Percentiles rank a stretch among this genome's conserved stretches.
Conservation (phyloP, 2,329 filamentous ascomycete species). For the Orbilia quercus region DNA sequence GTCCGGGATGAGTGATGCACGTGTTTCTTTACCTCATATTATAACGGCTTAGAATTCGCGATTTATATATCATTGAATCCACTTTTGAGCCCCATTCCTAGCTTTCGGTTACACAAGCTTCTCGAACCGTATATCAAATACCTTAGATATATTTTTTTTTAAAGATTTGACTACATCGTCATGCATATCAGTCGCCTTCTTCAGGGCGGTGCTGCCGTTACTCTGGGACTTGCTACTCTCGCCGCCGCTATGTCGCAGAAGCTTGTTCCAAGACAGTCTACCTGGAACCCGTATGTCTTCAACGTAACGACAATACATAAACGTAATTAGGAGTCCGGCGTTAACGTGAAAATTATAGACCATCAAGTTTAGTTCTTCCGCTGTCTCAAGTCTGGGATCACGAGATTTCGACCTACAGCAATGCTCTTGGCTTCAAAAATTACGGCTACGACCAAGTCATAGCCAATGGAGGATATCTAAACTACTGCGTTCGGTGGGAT, state of each 20-base stretch:
- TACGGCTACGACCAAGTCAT: constrained; percentile 47
- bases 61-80: no score
- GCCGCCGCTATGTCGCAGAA: constrained; percentile 34
- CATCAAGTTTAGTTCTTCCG: constrained; percentile 40
- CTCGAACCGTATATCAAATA: no score
- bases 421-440: constrained; percentile 47
- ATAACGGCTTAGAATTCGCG: no score
- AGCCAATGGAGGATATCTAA: constrained; percentile 43
- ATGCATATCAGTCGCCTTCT: constrained; percentile 47
- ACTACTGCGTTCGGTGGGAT: constrained; percentile 52
- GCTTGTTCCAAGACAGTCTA: constrained; percentile 35
- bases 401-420: constrained; percentile 28
- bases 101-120: no score
- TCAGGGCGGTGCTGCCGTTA: constrained; percentile 18
- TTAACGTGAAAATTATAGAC: constrained; percentile 13
- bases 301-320: not conserved
- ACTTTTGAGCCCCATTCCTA: no score
- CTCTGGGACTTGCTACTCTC: constrained; percentile 25
- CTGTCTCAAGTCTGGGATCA: constrained; percentile 48
- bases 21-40: no score
- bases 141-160: no score
- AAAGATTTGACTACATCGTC: not conserved
- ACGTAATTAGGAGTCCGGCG: not conserved
- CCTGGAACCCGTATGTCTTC: constrained; percentile 48
- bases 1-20: no score